phyloP scores from a whole-genome alignment of 176 grass and related monocot species.

The Tuctoria greenei region DNA sequence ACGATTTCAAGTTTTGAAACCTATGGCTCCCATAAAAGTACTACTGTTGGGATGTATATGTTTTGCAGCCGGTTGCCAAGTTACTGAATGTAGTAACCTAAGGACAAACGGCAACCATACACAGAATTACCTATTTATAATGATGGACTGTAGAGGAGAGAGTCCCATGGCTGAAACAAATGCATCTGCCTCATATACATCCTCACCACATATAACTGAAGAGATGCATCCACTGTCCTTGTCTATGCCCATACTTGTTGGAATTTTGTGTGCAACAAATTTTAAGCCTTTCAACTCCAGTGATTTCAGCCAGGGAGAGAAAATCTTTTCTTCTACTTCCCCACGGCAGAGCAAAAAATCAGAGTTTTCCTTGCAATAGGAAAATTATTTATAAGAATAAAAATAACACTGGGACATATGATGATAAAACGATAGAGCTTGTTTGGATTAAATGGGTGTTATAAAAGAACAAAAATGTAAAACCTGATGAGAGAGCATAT shows the following conservation, averaged over 20 bases:
- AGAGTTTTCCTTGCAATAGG: conserved; percentile 78
- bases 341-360: conserved; percentile 69
- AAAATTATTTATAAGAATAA: conserved; percentile 10
- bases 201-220: conserved; percentile 58
- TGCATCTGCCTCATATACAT: conserved; percentile 72
- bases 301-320: conserved; percentile 76
- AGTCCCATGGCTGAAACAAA: conserved; percentile 74
- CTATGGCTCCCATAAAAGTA: not conserved
- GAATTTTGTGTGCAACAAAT: conserved; percentile 51
- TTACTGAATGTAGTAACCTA: conserved; percentile 3
- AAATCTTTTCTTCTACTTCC: conserved; percentile 60
- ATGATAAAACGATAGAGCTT: not conserved
- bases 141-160: conserved; percentile 61
- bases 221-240: conserved; percentile 56
- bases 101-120: conserved; percentile 2
- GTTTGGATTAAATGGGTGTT: not conserved
- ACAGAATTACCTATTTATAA: conserved; percentile 57
- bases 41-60: not conserved
- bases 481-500: conserved; percentile 88
- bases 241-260: conserved; percentile 55
- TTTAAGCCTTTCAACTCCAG: conserved; percentile 68
- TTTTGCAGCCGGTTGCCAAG: not conserved
- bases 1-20: conserved; percentile 10
- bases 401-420: not conserved
- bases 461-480: not conserved